Evolutionary conservation across 306 rosid species (phyloP).

Genomic region (Fagus sylvatica): DNA sequence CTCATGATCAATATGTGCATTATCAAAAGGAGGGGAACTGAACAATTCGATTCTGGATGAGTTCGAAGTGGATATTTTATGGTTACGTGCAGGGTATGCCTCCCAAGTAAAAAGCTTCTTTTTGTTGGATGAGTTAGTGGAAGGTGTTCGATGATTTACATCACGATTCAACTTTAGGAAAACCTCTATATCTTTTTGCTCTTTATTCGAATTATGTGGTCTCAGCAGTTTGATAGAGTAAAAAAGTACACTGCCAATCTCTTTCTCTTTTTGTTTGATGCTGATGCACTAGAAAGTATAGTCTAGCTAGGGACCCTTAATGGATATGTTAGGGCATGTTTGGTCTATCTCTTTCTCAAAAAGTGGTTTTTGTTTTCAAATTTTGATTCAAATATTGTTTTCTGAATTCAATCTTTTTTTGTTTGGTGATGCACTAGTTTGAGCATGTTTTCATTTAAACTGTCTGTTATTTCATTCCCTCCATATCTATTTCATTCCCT

Average conservation of each 20-base stretch:
- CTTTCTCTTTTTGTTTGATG: constrained; percentile 15
- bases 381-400: too few relatives aligned
- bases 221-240: background rate
- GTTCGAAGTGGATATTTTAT: constrained; percentile 26
- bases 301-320: background rate
- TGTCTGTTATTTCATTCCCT: too few relatives aligned
- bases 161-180: background rate
- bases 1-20: background rate
- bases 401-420: too few relatives aligned
- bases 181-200: background rate
- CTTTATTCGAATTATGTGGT: constrained; percentile 14
- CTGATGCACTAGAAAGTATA: constrained; percentile 1
- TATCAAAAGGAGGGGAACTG: background rate
- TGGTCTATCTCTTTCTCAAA: too few relatives aligned
- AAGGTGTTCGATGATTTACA: constrained; percentile 10
- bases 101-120: constrained; percentile 4
- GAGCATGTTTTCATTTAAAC: too few relatives aligned
- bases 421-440: too few relatives aligned
- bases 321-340: background rate
- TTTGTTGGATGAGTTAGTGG: constrained; percentile 27
- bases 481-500: too few relatives aligned
- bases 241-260: background rate
- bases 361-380: too few relatives aligned
- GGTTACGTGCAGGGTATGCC: constrained; percentile 33
- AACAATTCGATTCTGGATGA: constrained; percentile 40